Conservation (phyloP, 768 basidiomycete species). For the Pleurotus sapidus region DNA sequence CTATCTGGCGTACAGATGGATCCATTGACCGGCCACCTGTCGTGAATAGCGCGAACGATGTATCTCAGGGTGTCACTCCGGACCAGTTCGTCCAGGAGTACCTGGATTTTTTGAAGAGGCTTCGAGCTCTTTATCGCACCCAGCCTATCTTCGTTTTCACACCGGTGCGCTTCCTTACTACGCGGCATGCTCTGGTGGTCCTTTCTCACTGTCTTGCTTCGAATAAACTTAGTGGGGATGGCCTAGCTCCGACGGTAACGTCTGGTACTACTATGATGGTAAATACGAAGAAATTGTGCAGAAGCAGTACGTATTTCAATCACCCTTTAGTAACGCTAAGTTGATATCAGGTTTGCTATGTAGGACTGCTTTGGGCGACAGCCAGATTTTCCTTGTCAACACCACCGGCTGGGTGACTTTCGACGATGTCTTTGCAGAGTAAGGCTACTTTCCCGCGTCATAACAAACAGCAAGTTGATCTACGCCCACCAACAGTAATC, state of each 20-base stretch:
- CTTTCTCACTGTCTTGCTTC: not conserved
- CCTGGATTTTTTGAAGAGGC: slow-evolving; percentile 38
- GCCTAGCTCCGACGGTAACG: slow-evolving; percentile 46
- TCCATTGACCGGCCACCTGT: no score
- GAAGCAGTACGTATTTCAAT: slow-evolving; percentile 23
- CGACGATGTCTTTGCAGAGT: slow-evolving; percentile 48
- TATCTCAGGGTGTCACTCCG: slow-evolving; percentile 46
- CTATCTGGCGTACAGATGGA: not conserved
- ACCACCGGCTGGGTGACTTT: slow-evolving; percentile 55
- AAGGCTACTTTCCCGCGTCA: slow-evolving; percentile 8
- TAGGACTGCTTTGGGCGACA: slow-evolving; percentile 41
- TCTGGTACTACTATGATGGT: slow-evolving; percentile 44
- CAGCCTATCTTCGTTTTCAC: slow-evolving; percentile 55
- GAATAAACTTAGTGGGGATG: slow-evolving; percentile 46
- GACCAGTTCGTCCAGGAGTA: slow-evolving; percentile 47
- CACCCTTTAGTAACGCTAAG: not conserved
- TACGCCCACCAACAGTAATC: slow-evolving; percentile 29
- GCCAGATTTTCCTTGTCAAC: slow-evolving; percentile 49
- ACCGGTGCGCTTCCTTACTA: slow-evolving; percentile 31
- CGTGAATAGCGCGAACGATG: slow-evolving; percentile 47
- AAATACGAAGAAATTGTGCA: slow-evolving; percentile 44
- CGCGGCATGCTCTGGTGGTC: not conserved
- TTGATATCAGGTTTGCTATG: not conserved
- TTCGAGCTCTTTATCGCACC: slow-evolving; percentile 38
- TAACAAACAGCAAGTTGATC: not conserved